A percentile compares a stretch with the other conserved stretches of the same genome.
These are phyloP conservation scores for Cerioporus squamosus DNA, from an alignment of 1,284 basidiomycete genomes.

Conservation along the genomic window DNA sequence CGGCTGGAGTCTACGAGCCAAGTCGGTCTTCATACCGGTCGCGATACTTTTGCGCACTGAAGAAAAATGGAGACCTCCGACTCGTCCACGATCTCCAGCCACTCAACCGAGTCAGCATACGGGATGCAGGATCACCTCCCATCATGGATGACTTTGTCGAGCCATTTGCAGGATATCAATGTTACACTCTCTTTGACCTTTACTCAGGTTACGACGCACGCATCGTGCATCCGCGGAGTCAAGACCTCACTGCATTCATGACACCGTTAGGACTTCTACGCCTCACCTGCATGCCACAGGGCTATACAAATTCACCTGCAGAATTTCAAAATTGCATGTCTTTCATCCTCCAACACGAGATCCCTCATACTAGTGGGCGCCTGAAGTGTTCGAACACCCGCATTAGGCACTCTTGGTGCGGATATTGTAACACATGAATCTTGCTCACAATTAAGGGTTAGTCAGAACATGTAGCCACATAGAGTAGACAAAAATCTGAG, in stretches of 20 bases:
- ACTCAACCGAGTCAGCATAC: slow-evolving; percentile 38
- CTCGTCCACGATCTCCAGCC: slow-evolving; percentile 37
- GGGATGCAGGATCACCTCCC: slow-evolving; percentile 23
- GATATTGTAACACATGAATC: no score
- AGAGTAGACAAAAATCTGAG: no score
- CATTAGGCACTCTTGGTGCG: no score
- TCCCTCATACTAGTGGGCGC: no score
- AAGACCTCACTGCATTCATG: slow-evolving; percentile 30
- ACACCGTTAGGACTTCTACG: slow-evolving; percentile 19
- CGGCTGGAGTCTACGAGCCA: slow-evolving; percentile 35
- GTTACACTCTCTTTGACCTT: slow-evolving; percentile 17
- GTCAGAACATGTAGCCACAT: no score
- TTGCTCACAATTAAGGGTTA: no score
- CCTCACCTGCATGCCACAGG: slow-evolving; percentile 36
- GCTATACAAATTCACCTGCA: slow-evolving; percentile 40
- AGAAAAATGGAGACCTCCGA: slow-evolving; percentile 35
- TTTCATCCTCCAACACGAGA: slow-evolving; percentile 38
- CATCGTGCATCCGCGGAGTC: slow-evolving; percentile 23
- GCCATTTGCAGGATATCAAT: slow-evolving; percentile 14
- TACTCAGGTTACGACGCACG: slow-evolving; percentile 12
- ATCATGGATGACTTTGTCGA: slow-evolving; percentile 18
- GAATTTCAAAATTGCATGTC: slow-evolving; percentile 38
- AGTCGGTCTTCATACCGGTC: slow-evolving; percentile 36
- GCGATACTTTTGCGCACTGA: slow-evolving; percentile 34
- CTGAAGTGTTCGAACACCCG: no score